phyloP scores from a whole-genome alignment of 805 yeast species.

The Debaryomyces tyrocola region DNA sequence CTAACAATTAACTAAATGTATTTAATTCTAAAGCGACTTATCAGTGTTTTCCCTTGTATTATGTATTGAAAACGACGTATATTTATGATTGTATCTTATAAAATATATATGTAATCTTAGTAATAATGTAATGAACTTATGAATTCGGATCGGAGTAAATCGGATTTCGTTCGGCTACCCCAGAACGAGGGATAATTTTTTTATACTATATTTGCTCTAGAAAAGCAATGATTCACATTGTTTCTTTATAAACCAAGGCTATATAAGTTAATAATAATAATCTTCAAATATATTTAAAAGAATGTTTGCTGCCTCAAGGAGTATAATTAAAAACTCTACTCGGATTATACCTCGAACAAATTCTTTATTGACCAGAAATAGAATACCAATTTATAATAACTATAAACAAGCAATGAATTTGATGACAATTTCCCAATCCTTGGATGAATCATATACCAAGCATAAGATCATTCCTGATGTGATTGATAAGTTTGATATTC shows the following conservation, averaged over 20 bases:
- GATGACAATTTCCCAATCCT: slow-evolving; percentile 54
- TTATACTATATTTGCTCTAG: background rate
- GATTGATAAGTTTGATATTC: slow-evolving; percentile 47
- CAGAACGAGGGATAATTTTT: background rate
- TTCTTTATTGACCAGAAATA: background rate
- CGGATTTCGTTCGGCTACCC: background rate
- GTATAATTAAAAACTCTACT: background rate
- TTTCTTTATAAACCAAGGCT: background rate
- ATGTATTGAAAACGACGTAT: background rate
- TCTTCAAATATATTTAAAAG: background rate
- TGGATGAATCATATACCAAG: slow-evolving; percentile 50
- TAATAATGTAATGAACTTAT: too few species aligned
- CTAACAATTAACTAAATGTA: too few species aligned
- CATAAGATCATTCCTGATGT: slow-evolving; percentile 55
- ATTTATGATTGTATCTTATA: background rate
- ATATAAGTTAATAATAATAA: background rate
- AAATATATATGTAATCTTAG: too few species aligned
- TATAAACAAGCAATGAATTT: slow-evolving; percentile 31
- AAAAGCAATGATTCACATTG: background rate
- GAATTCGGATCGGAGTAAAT: background rate
- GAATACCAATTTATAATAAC: background rate
- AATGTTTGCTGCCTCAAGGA: background rate
- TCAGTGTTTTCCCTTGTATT: background rate
- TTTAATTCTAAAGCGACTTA: background rate
- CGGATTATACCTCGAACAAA: background rate